Percentiles rank a stretch among this genome's conserved stretches.
These are phyloP conservation scores for Scutellaria baicalensis DNA, from an alignment of 257 asterid genomes.

Conservation along the genomic window DNA sequence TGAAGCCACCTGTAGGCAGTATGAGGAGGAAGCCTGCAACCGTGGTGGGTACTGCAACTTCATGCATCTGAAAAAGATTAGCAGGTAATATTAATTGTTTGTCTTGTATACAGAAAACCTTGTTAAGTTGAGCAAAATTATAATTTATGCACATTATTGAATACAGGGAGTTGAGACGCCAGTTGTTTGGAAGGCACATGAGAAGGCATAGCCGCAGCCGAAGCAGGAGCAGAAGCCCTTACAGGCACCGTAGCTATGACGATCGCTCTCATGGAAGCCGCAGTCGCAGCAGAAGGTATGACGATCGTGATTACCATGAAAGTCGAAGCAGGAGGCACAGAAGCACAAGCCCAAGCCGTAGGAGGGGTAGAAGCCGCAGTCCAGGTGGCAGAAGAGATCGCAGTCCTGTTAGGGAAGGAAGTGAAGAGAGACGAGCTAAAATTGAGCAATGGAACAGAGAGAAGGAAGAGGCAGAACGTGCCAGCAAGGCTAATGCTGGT, in stretches of 20 bases:
- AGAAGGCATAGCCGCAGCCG: slow-evolving; percentile 56
- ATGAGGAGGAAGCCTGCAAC: slow-evolving; percentile 87
- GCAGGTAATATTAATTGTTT: slow-evolving; percentile 51
- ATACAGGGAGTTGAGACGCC: slow-evolving; percentile 70
- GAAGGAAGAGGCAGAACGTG: slow-evolving; percentile 58
- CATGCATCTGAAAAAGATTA: slow-evolving; percentile 92
- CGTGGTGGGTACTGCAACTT: slow-evolving; percentile 99
- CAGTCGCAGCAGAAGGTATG: slow-evolving; percentile 68
- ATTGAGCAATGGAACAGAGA: slow-evolving; percentile 97
- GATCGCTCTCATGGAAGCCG: slow-evolving; percentile 67
- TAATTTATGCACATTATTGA: not conserved
- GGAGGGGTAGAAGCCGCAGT: slow-evolving; percentile 72
- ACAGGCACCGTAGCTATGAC: slow-evolving; percentile 82
- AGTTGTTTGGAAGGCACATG: slow-evolving; percentile 61
- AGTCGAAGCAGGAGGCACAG: slow-evolving; percentile 66
- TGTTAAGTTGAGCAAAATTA: not conserved
- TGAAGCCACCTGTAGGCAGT: slow-evolving; percentile 98
- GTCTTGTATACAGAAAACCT: not conserved
- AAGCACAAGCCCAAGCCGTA: slow-evolving; percentile 56
- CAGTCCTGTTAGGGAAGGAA: slow-evolving; percentile 88
- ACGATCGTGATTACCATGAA: slow-evolving; percentile 64
- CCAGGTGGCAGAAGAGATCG: slow-evolving; percentile 61
- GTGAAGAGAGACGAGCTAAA: slow-evolving; percentile 96
- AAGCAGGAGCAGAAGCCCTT: slow-evolving; percentile 87
- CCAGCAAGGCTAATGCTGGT: slow-evolving; percentile 25